phyloP scores from a whole-genome alignment of 129 eudicot species.

The Chrysanthemum makinoi region DNA sequence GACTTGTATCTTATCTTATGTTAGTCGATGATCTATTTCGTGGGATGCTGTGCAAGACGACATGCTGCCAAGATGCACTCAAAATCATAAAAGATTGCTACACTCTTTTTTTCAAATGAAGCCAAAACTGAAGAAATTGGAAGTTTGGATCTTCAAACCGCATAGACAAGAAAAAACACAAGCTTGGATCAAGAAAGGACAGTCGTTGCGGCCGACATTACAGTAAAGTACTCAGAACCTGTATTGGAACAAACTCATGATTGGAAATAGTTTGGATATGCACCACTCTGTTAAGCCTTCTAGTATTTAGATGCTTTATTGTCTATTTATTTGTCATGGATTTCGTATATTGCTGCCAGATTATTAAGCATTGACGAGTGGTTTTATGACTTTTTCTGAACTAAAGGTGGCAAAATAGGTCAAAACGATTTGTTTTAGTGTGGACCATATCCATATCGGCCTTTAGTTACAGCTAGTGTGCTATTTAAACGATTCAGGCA shows the following conservation, averaged over 20 bases:
- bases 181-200: constrained; percentile 1
- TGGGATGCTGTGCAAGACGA: constrained; percentile 90
- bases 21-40: constrained; percentile 77
- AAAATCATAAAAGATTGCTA: constrained; percentile 47
- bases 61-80: constrained; percentile 59
- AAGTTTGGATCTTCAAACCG: constrained; percentile 12
- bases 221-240: background rate
- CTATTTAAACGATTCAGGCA: no score
- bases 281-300: background rate
- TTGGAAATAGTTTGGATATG: background rate
- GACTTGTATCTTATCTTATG: constrained; percentile 11
- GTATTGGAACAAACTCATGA: background rate
- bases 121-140: constrained; percentile 4
- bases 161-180: constrained; percentile 5
- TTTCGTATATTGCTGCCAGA: no score
- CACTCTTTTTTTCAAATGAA: background rate
- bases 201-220: constrained; percentile 4
- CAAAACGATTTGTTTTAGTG: no score
- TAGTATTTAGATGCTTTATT: constrained; percentile 1
- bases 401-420: no score
- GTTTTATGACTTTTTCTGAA: no score
- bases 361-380: no score
- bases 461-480: no score
- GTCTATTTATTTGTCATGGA: background rate
- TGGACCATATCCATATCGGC: no score